Evolutionary conservation across 2,329 filamentous ascomycete species (phyloP).

Genomic region (Colletotrichum gigasporum): DNA sequence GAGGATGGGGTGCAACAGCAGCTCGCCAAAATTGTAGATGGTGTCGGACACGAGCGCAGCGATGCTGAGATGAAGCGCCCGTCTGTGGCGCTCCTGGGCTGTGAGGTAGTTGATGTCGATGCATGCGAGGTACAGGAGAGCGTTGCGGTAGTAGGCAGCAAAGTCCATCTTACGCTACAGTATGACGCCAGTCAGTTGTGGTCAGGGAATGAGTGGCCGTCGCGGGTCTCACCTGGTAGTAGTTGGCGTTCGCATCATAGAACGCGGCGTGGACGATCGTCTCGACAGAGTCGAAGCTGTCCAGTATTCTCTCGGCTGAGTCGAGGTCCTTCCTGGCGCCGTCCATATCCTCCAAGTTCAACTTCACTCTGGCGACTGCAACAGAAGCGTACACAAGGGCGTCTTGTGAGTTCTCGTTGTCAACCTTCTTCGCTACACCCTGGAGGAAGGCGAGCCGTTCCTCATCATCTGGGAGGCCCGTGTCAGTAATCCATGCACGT

Average conservation of each 20-base stretch:
- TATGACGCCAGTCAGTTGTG: slow-evolving; percentile 45
- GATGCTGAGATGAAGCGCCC: slow-evolving; percentile 92
- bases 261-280: slow-evolving; percentile 95
- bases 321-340: slow-evolving; percentile 88
- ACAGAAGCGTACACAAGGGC: slow-evolving; percentile 94
- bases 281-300: slow-evolving; percentile 94
- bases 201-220: neutral
- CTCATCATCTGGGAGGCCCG: slow-evolving; percentile 72
- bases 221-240: slow-evolving; percentile 76
- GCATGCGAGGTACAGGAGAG: slow-evolving; percentile 96
- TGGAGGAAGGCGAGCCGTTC: slow-evolving; percentile 88
- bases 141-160: slow-evolving; percentile 96
- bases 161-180: slow-evolving; percentile 81
- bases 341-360: slow-evolving; percentile 81
- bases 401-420: slow-evolving; percentile 93
- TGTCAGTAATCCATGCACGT: slow-evolving; percentile 8
- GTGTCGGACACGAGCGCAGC: slow-evolving; percentile 91
- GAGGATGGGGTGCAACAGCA: slow-evolving; percentile 96
- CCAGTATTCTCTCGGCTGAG: slow-evolving; percentile 85
- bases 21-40: slow-evolving; percentile 99
- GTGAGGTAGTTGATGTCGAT: slow-evolving; percentile 83
- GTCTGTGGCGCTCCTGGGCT: slow-evolving; percentile 77
- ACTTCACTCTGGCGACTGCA: slow-evolving; percentile 87
- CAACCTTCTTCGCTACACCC: slow-evolving; percentile 85
- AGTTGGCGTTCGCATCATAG: slow-evolving; percentile 93